Evolutionary conservation across 345 rosid species (phyloP).

Genomic region (Bretschneidera sinensis): DNA sequence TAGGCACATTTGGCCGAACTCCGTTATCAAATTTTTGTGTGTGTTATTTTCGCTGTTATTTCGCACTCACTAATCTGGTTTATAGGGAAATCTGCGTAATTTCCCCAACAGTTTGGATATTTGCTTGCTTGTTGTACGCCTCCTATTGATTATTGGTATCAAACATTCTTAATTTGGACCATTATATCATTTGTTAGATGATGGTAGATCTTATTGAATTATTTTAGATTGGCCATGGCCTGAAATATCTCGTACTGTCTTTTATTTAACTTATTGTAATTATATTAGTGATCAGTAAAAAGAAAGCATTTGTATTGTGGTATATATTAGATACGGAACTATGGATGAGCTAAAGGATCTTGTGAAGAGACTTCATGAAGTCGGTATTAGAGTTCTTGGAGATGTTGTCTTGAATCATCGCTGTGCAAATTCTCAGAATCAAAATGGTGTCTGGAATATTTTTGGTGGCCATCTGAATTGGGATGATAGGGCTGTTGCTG

Average conservation of each 20-base stretch:
- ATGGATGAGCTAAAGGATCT: slow-evolving; percentile 76
- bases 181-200: neutral
- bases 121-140: neutral
- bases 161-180: neutral
- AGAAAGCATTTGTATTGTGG: neutral
- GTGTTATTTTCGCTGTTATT: too few species aligned
- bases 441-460: slow-evolving; percentile 90
- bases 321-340: slow-evolving; percentile 63
- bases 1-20: too few species aligned
- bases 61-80: too few species aligned
- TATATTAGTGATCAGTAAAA: neutral
- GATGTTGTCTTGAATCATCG: slow-evolving; percentile 97
- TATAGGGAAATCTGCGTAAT: too few species aligned
- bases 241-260: neutral
- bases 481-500: slow-evolving; percentile 94
- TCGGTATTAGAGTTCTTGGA: slow-evolving; percentile 78
- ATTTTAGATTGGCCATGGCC: neutral
- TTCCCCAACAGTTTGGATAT: too few species aligned
- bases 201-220: neutral
- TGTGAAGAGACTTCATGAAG: slow-evolving; percentile 60
- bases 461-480: slow-evolving; percentile 91
- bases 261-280: neutral
- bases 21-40: too few species aligned
- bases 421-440: slow-evolving; percentile 80
- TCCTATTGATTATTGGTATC: neutral